These are phyloP conservation scores for Stemphylium vesicarium DNA, from an alignment of 2,329 filamentous ascomycete species.

Conservation along the genomic window DNA sequence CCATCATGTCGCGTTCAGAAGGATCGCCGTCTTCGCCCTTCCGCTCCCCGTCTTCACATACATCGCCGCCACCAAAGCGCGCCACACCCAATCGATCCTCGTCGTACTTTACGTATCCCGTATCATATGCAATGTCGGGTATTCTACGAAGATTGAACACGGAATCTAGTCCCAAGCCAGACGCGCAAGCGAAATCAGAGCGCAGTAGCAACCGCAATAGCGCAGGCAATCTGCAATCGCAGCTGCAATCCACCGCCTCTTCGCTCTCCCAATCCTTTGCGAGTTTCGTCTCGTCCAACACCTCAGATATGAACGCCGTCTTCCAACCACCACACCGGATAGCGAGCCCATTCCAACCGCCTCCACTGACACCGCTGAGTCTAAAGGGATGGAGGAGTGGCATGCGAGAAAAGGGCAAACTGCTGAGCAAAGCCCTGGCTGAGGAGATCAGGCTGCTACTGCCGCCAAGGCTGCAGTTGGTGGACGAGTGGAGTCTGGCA, in stretches of 20 bases:
- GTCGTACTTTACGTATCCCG: constrained; percentile 58
- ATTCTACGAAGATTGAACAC: constrained; percentile 56
- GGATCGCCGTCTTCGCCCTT: constrained; percentile 24
- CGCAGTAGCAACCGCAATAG: constrained; percentile 15
- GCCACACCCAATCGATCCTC: constrained; percentile 36
- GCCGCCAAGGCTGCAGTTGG: constrained; percentile 83
- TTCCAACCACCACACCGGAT: constrained; percentile 68
- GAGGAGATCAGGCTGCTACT: constrained; percentile 93
- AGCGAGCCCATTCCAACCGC: constrained; percentile 82
- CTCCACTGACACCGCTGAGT: constrained; percentile 81
- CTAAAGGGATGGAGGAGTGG: constrained; percentile 70
- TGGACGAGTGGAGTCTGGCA: constrained; percentile 82
- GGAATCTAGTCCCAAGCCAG: constrained; percentile 43
- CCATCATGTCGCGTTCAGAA: constrained; percentile 38
- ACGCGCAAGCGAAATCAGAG: constrained; percentile 16
- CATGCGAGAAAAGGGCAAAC: constrained; percentile 65
- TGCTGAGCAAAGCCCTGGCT: constrained; percentile 76
- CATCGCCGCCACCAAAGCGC: constrained; percentile 14
- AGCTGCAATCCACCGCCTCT: constrained; percentile 29
- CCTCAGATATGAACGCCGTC: constrained; percentile 60
- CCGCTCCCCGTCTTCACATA: constrained; percentile 12
- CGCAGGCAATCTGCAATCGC: constrained; percentile 23
- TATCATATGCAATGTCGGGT: constrained; percentile 56
- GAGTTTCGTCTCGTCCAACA: constrained; percentile 45
- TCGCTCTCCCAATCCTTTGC: constrained; percentile 40